Conservation (phyloP, 768 basidiomycete species). For the Omphalotus guepiniiformis region DNA sequence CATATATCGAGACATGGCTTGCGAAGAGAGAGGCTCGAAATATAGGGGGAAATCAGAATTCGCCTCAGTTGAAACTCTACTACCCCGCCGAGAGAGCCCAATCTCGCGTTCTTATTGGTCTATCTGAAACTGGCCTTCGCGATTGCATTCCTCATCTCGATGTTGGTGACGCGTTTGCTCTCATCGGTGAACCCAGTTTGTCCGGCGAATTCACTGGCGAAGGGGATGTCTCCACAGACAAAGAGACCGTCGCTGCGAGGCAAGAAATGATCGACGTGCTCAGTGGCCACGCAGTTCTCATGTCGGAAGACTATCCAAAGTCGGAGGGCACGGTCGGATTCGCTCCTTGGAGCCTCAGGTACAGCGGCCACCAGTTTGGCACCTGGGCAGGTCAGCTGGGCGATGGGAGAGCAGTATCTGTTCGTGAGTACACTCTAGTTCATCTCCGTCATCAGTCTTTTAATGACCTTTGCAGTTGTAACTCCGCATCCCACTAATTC, state of each 20-base stretch:
- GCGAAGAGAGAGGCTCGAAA: conserved; percentile 55
- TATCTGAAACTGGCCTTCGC: conserved; percentile 62
- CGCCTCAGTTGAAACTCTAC: conserved; percentile 21
- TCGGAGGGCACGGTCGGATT: conserved; percentile 26
- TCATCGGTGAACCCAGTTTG: conserved; percentile 61
- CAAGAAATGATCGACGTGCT: conserved; percentile 79
- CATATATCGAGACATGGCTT: conserved; percentile 77
- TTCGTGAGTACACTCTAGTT: conserved; percentile 34
- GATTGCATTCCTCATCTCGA: conserved; percentile 85
- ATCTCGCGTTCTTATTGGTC: conserved; percentile 49
- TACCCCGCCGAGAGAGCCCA: conserved; percentile 29
- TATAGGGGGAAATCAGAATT: conserved; percentile 15
- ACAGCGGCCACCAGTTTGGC: conserved; percentile 91
- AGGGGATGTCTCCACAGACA: conserved; percentile 25
- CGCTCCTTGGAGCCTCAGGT: conserved; percentile 84
- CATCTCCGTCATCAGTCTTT: not conserved
- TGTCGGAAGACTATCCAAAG: conserved; percentile 30
- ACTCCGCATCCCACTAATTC: conserved; percentile 65
- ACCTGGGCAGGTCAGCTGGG: conserved; percentile 92
- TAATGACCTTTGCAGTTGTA: conserved; percentile 45
- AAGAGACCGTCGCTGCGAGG: conserved; percentile 42
- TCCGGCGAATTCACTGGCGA: conserved; percentile 33
- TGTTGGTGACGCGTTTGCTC: conserved; percentile 74
- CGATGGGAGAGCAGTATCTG: conserved; percentile 91
- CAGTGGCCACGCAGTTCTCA: conserved; percentile 70